phyloP scores from a whole-genome alignment of 140 eudicot genomes.

The Eryngium alpinum region DNA sequence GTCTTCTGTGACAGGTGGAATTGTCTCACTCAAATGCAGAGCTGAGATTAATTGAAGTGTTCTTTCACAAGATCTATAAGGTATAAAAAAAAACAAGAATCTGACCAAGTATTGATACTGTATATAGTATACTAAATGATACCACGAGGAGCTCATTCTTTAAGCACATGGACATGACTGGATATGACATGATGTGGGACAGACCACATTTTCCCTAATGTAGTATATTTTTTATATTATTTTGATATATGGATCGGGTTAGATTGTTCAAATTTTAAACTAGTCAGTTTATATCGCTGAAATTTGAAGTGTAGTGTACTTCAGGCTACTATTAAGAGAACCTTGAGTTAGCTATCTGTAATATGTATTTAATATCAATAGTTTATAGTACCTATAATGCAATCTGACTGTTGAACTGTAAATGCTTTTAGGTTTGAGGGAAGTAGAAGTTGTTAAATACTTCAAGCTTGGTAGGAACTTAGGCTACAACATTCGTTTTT shows the following conservation, averaged over 20 bases:
- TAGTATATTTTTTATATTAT: too few relatives aligned
- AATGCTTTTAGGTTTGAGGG: background rate
- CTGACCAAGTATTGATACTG: background rate
- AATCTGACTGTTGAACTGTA: background rate
- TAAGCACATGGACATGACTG: too few relatives aligned
- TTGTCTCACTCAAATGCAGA: conserved; percentile 52
- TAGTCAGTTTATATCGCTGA: background rate
- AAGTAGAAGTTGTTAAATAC: background rate
- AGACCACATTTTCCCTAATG: too few relatives aligned
- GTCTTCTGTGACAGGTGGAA: conserved; percentile 37
- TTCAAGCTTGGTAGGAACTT: background rate
- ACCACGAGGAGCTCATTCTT: too few relatives aligned
- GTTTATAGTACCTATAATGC: background rate
- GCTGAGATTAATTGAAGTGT: conserved; percentile 64
- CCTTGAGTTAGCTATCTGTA: background rate
- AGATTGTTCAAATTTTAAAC: background rate
- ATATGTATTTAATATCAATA: background rate
- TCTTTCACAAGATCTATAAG: conserved; percentile 65
- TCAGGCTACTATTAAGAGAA: background rate
- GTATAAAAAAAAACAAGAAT: conserved; percentile 14
- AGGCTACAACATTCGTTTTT: background rate
- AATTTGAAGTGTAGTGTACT: background rate
- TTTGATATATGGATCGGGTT: too few relatives aligned
- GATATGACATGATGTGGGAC: too few relatives aligned
- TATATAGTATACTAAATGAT: background rate